Base-by-base conservation (phyloP, 2,329 filamentous ascomycete genomes). In the Parascedosporium putredinis region DNA sequence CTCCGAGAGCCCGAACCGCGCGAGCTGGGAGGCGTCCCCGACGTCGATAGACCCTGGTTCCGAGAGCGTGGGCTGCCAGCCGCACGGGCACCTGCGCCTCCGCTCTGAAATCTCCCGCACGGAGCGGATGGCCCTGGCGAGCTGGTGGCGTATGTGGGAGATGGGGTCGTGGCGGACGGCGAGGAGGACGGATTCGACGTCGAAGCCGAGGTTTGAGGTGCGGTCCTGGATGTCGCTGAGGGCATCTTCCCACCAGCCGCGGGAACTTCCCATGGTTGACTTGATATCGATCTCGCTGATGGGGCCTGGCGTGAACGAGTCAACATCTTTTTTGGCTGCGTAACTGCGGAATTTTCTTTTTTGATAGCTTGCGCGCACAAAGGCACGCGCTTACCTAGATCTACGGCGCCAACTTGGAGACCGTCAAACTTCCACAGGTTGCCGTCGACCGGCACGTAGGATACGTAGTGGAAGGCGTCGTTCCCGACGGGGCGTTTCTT, bases 401-500 rank as follows among this genome's bases (percentile, higher is more conserved):
- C 76, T 29, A 80, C 75, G 3, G 88, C 91, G 55, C 82, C 79
- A 38, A 71, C 71, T 62, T 90, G 81, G 20, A 96, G 70, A 4
- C 91, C 91, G 64, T 97, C 91, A 4, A 97, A 79, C 62, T 90
- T 87, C 88, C 88, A 96, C 12, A 95, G 77, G 50, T 79, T 71
- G 2, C 79, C 82, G n/a, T 76, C 73, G 12, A 81, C 76, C 2
- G 88, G 87, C 25, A 96, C 81, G 60, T 91, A 95, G 5, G 89
- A 90, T 55, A 95, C 84, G 64, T 93, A 97, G 61, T 97, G 91
- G 60, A 84, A 93, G 0, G 79, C 82, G 10, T 77, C 74, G n/a
- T 86, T 78, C 0, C 73, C 67, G 5, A 75, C 68, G 4, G 66
- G 62, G n/a, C 66, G 64, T 10, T 66, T 68, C 45, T 71, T 70